Evolutionary conservation across 257 asterid genomes (phyloP).

Genomic region (Solanum chiquidenum): DNA sequence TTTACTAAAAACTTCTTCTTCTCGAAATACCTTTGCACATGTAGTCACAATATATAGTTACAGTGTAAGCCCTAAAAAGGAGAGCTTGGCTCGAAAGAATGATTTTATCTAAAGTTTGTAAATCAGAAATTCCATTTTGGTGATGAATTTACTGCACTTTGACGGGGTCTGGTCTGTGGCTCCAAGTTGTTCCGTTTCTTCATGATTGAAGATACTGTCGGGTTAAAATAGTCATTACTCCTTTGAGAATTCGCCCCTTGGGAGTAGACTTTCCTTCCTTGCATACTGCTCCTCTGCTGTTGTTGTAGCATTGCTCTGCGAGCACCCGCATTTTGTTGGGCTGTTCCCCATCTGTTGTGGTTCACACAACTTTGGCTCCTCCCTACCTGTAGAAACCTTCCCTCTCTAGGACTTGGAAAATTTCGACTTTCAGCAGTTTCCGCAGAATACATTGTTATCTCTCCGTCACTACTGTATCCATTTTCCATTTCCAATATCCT

Average conservation of each 20-base stretch:
- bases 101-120: background rate
- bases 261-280: conserved; percentile 66
- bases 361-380: conserved; percentile 95
- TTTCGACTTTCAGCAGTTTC: conserved; percentile 99
- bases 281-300: conserved; percentile 56
- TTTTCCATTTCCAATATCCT: conserved; percentile 29
- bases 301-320: conserved; percentile 48
- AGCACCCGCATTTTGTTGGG: conserved; percentile 39
- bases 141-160: conserved; percentile 56
- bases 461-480: conserved; percentile 88
- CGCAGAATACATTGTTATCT: conserved; percentile 96
- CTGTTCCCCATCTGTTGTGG: conserved; percentile 68
- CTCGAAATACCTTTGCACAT: background rate
- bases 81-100: background rate
- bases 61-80: background rate
- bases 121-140: conserved; percentile 71
- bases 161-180: conserved; percentile 42
- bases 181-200: conserved; percentile 59
- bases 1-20: background rate
- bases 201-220: conserved; percentile 90
- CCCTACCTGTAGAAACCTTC: conserved; percentile 51
- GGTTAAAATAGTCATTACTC: conserved; percentile 80
- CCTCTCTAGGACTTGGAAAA: conserved; percentile 57
- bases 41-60: background rate
- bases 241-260: conserved; percentile 80